Base-by-base conservation (phyloP, 352 stramenopile genomes). In the Pythium graminicola region DNA sequence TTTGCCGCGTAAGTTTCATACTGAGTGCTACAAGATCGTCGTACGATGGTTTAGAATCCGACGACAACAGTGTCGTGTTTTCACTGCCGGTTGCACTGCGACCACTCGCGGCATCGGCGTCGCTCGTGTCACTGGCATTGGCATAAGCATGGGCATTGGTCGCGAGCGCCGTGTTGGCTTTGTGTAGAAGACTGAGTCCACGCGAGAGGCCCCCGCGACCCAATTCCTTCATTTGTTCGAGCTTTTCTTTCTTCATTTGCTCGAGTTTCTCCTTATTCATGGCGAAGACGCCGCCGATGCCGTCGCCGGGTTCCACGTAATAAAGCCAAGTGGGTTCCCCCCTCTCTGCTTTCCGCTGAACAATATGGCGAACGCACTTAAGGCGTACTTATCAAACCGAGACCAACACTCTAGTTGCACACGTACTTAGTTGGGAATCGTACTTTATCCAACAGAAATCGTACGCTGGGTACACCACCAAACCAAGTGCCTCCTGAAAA, bases 1-100 rank as follows among this genome's bases (percentile, higher is more conserved):
- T 94, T 62, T 94, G 83, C 16, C 82, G 69, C 54, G 81, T 94
- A 47, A 92, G 74, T 65, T 94, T 94, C 81, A 92, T 89, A 48
- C 79, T 94, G 27, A 94, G 70, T 40, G 73, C 62, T 28, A 94
- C 64, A 3, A 94, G 58, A 55, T 94, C 79, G 23, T 94, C 83
- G 52, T 94, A 94, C 43, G 75, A 77, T 24, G 56, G 54, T 54
- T 55, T 65, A 11, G 55, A 26, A 23, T 3, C 40, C 16, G 32
- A 13, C 24, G 16, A 6, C 11, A 39, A 40, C 41, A 38, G 14
- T n/a, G 33, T 49, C 27, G 44, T 39, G 36, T 29, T 17, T 27
- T 55, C 41, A 32, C 14, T 19, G 43, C 27, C 27, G 13, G 26
- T 28, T 8, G 26, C n/a, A 3, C 20, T 16, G 13, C 14, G 11